phyloP scores from a whole-genome alignment of 179 eudicot genomes.

The Nepenthes alata region DNA sequence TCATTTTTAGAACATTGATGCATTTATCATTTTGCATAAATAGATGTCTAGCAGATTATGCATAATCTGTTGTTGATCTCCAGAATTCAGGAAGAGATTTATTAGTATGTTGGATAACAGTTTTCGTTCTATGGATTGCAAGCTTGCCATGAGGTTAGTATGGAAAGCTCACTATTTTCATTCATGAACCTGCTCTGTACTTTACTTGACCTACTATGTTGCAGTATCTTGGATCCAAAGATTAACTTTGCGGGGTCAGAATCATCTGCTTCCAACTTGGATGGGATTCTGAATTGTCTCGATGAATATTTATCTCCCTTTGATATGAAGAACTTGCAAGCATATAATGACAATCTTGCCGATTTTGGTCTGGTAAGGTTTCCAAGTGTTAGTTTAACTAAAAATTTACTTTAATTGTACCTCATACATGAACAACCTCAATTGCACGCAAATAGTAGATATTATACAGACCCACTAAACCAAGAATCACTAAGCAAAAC shows the following conservation, averaged over 20 bases:
- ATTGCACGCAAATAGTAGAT: too few species aligned
- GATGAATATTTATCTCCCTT: conserved; percentile 27
- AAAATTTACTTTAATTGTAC: too few species aligned
- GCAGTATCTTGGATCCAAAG: conserved; percentile 78
- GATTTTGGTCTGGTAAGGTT: conserved; percentile 44
- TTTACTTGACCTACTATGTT: conserved; percentile 4
- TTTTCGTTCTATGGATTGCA: conserved; percentile 57
- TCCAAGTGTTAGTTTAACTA: background rate
- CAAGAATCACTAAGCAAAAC: too few species aligned
- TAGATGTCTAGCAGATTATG: background rate
- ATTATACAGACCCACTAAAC: too few species aligned
- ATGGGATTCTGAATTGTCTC: conserved; percentile 25
- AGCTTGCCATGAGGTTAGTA: conserved; percentile 85
- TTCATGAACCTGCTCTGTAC: background rate
- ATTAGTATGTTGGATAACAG: conserved; percentile 21
- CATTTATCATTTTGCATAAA: conserved; percentile 1
- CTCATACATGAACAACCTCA: too few species aligned
- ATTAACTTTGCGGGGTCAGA: conserved; percentile 44
- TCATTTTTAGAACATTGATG: background rate
- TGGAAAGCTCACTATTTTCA: background rate
- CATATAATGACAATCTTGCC: conserved; percentile 55
- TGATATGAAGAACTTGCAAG: conserved; percentile 53
- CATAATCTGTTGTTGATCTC: conserved; percentile 7
- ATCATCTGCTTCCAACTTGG: conserved; percentile 20
- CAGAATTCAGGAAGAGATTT: conserved; percentile 65